A percentile compares a stretch with the other conserved stretches of the same genome.
Conservation (phyloP, 257 asterid species). For the Misopates orontium region DNA sequence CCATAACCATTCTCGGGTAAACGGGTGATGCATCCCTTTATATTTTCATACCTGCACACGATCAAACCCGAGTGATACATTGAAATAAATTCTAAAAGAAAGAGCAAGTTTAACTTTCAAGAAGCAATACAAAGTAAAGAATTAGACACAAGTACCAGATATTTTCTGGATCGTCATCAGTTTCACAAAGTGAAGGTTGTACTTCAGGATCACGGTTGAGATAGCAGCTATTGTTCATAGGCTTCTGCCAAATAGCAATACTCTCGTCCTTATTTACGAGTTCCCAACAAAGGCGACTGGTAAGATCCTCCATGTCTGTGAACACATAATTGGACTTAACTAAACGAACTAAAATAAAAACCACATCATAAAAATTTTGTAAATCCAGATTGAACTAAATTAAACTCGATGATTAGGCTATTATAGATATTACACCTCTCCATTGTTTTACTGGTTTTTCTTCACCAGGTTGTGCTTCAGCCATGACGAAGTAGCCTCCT, state of each 20-base stretch:
- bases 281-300: conserved; percentile 57
- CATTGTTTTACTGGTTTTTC: conserved; percentile 34
- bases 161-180: conserved; percentile 48
- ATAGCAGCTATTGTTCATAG: conserved; percentile 57
- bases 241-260: conserved; percentile 64
- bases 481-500: conserved; percentile 64
- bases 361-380: neutral
- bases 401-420: neutral
- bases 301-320: conserved; percentile 58
- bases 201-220: conserved; percentile 39
- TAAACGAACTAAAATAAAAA: neutral
- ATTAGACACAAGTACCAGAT: conserved; percentile 44
- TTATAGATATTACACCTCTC: conserved; percentile 43
- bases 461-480: conserved; percentile 35
- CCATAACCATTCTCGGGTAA: conserved; percentile 61
- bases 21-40: conserved; percentile 48
- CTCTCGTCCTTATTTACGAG: conserved; percentile 45
- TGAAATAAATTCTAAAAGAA: neutral
- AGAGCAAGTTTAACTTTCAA: neutral
- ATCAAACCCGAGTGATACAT: neutral
- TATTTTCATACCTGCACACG: conserved; percentile 42
- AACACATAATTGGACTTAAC: neutral
- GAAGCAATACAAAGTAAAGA: neutral
- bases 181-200: conserved; percentile 45
- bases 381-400: neutral